phyloP scores from a whole-genome alignment of 345 rosid species.

The Pelargonium nanum region DNA sequence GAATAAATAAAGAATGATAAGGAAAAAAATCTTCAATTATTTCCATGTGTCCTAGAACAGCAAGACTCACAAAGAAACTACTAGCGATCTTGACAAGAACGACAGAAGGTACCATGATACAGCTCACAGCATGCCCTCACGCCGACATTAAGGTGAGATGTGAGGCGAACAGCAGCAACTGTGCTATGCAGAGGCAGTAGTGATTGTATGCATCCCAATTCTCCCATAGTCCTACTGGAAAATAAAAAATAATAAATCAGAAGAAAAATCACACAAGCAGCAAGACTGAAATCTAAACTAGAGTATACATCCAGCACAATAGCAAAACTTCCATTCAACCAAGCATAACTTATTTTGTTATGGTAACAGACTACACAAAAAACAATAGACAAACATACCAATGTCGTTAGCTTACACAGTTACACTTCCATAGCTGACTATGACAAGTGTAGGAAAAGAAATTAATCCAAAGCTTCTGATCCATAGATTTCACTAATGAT shows the following conservation, averaged over 20 bases:
- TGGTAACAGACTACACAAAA: too few relatives aligned
- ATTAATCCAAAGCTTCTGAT: neutral
- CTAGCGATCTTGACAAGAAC: constrained; percentile 98
- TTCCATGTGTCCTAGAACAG: constrained; percentile 34
- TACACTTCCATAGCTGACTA: neutral
- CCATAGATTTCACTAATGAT: neutral
- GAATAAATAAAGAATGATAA: neutral
- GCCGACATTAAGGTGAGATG: constrained; percentile 58
- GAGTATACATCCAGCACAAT: too few relatives aligned
- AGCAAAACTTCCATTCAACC: neutral
- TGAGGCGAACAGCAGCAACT: constrained; percentile 33
- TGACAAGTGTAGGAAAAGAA: neutral
- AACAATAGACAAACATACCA: too few relatives aligned
- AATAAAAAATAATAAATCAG: neutral
- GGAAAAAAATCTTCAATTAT: constrained; percentile 1
- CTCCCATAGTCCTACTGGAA: constrained; percentile 62
- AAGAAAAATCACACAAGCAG: neutral
- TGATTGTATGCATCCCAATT: constrained; percentile 59
- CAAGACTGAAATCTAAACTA: neutral
- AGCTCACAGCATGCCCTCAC: constrained; percentile 82
- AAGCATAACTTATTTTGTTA: too few relatives aligned
- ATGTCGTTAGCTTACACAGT: too few relatives aligned
- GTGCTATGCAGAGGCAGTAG: constrained; percentile 55
- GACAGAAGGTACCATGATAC: constrained; percentile 93
- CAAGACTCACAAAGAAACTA: constrained; percentile 82